Evolutionary conservation across 2,329 filamentous ascomycete genomes (phyloP).

Genomic region (Zasmidium cellare): DNA sequence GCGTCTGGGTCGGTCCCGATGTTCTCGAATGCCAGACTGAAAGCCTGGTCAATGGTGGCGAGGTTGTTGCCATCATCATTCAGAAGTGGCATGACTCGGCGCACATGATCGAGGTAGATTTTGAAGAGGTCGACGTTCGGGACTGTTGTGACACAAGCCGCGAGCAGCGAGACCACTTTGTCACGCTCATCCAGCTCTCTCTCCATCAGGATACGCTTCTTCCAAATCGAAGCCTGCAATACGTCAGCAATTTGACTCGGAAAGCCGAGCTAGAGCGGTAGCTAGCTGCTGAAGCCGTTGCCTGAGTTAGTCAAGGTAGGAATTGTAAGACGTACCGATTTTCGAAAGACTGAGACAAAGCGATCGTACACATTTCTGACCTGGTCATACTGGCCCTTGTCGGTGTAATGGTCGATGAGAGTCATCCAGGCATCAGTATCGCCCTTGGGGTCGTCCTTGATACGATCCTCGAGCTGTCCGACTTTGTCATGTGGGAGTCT

Average conservation of each 20-base stretch:
- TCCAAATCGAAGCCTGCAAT: conserved; percentile 82
- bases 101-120: conserved; percentile 91
- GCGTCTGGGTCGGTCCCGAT: conserved; percentile 91
- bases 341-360: conserved; percentile 85
- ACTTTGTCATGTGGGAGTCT: conserved; percentile 71
- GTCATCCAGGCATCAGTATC: conserved; percentile 89
- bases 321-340: conserved; percentile 68
- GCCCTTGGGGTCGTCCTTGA: conserved; percentile 88
- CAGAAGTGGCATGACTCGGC: conserved; percentile 82
- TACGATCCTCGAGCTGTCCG: conserved; percentile 81
- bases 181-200: conserved; percentile 79
- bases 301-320: background rate
- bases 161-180: conserved; percentile 80
- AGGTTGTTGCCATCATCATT: conserved; percentile 79
- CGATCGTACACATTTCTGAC: conserved; percentile 78
- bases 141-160: conserved; percentile 72
- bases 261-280: background rate
- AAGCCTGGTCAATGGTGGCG: conserved; percentile 77
- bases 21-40: conserved; percentile 86
- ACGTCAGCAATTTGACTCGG: background rate
- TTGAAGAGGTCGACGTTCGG: conserved; percentile 88
- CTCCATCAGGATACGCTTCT: conserved; percentile 86
- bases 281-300: background rate
- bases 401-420: conserved; percentile 81
- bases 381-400: conserved; percentile 78